Evolutionary conservation across 345 rosid genomes (phyloP).

Genomic region (Excoecaria cochinchinensis): DNA sequence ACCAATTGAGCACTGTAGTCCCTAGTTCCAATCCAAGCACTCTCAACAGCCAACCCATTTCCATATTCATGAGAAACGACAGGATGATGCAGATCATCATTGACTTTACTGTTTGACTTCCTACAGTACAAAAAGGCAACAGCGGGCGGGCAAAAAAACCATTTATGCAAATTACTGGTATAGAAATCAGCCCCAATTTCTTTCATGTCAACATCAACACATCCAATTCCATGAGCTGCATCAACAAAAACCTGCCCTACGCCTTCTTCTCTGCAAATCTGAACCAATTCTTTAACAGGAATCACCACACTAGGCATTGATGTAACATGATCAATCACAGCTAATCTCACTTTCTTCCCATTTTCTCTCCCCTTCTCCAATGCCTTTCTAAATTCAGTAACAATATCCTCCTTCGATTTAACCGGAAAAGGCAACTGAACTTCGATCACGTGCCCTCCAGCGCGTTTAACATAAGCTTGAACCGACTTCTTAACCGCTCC

Average conservation of each 20-base stretch:
- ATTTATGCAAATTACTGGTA: constrained; percentile 82
- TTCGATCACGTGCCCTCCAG: constrained; percentile 89
- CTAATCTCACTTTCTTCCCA: constrained; percentile 75
- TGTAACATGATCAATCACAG: constrained; percentile 89
- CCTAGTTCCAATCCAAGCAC: constrained; percentile 95
- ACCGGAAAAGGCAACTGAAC: constrained; percentile 86
- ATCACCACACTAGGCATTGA: constrained; percentile 93
- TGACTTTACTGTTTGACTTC: constrained; percentile 31
- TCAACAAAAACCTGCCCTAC: constrained; percentile 90
- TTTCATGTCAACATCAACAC: constrained; percentile 82
- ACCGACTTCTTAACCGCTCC: constrained; percentile 89
- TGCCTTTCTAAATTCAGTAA: constrained; percentile 56
- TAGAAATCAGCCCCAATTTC: constrained; percentile 96
- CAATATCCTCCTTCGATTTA: constrained; percentile 54
- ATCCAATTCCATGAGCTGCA: constrained; percentile 95
- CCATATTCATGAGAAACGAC: constrained; percentile 96
- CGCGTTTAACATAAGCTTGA: constrained; percentile 78
- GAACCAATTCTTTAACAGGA: constrained; percentile 74
- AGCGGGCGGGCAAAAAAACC: constrained; percentile 94
- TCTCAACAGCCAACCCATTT: constrained; percentile 80
- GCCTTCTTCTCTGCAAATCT: constrained; percentile 79
- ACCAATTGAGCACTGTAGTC: constrained; percentile 91
- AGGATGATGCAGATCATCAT: constrained; percentile 70
- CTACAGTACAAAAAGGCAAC: constrained; percentile 85
- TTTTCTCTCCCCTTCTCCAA: constrained; percentile 61